Percentiles rank a stretch among this genome's conserved stretches.
Evolutionary conservation across 768 basidiomycete genomes (phyloP).

Genomic region (Pleurotus tuber-regium): DNA sequence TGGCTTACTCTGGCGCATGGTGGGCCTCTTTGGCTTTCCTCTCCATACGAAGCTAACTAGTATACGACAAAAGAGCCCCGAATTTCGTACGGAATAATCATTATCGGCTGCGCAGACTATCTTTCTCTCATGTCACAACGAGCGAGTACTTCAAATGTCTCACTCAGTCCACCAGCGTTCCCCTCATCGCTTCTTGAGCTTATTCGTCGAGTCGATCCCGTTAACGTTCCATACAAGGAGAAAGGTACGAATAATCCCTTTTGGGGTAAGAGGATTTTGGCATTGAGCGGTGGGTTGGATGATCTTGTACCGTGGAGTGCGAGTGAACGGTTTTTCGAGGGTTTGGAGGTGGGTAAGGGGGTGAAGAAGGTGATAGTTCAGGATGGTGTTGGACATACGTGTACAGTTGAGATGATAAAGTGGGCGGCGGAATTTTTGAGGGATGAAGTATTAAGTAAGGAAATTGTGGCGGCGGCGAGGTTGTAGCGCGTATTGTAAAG

Average conservation of each 20-base stretch:
- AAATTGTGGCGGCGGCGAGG: neutral
- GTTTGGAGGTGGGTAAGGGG: slow-evolving; percentile 54
- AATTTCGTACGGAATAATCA: slow-evolving; percentile 43
- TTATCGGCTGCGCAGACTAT: slow-evolving; percentile 75
- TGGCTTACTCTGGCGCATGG: slow-evolving; percentile 66
- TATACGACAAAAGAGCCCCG: slow-evolving; percentile 38
- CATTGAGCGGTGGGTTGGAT: slow-evolving; percentile 67
- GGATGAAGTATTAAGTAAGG: slow-evolving; percentile 1
- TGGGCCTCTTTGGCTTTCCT: slow-evolving; percentile 13
- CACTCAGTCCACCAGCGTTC: slow-evolving; percentile 50
- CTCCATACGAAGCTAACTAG: neutral
- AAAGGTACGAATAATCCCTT: slow-evolving; percentile 51
- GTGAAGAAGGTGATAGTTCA: slow-evolving; percentile 55
- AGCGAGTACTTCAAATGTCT: slow-evolving; percentile 43
- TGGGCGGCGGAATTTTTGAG: slow-evolving; percentile 37
- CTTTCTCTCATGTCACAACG: slow-evolving; percentile 52
- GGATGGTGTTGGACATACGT: slow-evolving; percentile 58
- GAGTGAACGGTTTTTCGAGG: slow-evolving; percentile 53
- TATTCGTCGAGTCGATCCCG: slow-evolving; percentile 47
- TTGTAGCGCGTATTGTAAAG: too few relatives aligned
- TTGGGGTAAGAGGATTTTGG: slow-evolving; percentile 68
- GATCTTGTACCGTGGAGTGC: slow-evolving; percentile 63
- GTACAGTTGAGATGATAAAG: slow-evolving; percentile 57
- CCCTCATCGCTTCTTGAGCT: slow-evolving; percentile 50
- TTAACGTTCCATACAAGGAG: slow-evolving; percentile 36